Conservation (phyloP, 768 basidiomycete species). For the Neoboletus magnificus region DNA sequence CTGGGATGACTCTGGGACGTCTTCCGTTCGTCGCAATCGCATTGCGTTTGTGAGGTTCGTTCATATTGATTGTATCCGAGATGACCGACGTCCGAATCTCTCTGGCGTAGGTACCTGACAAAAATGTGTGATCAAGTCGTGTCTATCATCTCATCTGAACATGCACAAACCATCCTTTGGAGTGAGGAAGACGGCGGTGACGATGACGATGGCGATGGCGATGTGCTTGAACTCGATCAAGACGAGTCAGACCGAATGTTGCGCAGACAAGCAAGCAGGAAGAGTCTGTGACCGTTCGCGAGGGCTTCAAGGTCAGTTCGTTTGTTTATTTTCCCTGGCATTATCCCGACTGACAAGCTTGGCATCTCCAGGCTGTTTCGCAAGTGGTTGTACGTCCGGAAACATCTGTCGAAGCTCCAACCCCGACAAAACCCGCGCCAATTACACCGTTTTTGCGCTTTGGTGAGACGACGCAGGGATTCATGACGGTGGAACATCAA, state of each 20-base stretch:
- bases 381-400: neutral
- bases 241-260: neutral
- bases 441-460: neutral
- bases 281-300: neutral
- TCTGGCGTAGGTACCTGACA: neutral
- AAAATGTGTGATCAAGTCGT: neutral
- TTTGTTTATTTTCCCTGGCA: neutral
- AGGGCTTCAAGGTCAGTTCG: neutral
- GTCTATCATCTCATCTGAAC: neutral
- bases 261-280: neutral
- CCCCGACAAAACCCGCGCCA: neutral
- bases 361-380: neutral
- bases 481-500: neutral
- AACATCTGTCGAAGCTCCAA: neutral
- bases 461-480: neutral
- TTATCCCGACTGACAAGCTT: neutral
- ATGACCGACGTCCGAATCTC: neutral
- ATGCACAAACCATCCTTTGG: neutral
- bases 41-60: neutral
- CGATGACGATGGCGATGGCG: neutral
- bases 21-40: neutral
- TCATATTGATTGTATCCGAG: neutral
- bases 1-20: neutral
- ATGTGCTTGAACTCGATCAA: neutral
- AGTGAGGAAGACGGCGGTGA: neutral